Evolutionary conservation across 768 basidiomycete species (phyloP).

Genomic region (Mycena vitilis): DNA sequence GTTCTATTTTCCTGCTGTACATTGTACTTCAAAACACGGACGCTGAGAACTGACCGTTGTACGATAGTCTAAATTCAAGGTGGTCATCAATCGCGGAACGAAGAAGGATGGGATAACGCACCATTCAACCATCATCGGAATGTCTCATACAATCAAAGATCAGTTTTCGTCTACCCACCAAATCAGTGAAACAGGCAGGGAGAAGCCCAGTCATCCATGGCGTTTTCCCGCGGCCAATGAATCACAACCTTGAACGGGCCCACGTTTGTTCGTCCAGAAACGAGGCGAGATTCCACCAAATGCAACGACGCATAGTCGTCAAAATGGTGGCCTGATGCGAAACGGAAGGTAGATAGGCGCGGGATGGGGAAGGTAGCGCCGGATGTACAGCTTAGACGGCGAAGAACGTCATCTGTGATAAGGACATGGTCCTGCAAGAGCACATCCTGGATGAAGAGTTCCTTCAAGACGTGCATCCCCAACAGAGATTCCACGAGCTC

Average conservation of each 20-base stretch:
- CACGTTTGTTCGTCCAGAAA: background rate
- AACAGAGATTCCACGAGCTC: slow-evolving; percentile 1
- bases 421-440: background rate
- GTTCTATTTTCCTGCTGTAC: too few relatives aligned
- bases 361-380: background rate
- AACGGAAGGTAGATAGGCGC: background rate
- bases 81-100: too few relatives aligned
- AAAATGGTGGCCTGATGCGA: background rate
- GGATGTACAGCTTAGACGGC: background rate
- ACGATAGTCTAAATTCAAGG: too few relatives aligned
- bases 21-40: too few relatives aligned
- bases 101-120: too few relatives aligned
- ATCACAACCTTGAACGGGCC: background rate
- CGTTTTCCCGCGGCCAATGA: too few relatives aligned
- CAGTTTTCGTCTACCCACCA: too few relatives aligned
- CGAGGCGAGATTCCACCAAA: background rate
- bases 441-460: background rate
- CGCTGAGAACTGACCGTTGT: too few relatives aligned
- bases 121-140: too few relatives aligned
- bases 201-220: too few relatives aligned
- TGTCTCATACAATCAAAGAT: too few relatives aligned
- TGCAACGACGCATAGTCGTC: background rate
- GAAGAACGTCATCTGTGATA: slow-evolving; percentile 1
- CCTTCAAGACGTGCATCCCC: background rate
- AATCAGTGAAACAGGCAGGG: too few relatives aligned